phyloP scores from a whole-genome alignment of 139 green algal genomes.

The Chlorokybus atmophyticus region DNA sequence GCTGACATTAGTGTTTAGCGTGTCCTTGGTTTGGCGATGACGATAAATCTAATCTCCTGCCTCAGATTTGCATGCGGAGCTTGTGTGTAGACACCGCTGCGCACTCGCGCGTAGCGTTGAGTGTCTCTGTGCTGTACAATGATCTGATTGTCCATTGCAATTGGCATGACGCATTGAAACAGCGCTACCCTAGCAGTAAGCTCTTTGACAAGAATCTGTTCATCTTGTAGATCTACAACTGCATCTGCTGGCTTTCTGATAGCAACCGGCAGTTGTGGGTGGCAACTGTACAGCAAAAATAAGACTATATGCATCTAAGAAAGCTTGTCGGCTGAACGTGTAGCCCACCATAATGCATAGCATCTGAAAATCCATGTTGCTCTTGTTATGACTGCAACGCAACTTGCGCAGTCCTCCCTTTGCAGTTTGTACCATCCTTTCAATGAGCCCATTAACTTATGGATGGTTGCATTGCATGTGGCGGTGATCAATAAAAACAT shows the following conservation, averaged over 20 bases:
- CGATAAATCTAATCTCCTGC: slow-evolving; percentile 1
- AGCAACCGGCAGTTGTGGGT: background rate
- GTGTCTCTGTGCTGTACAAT: slow-evolving; percentile 1
- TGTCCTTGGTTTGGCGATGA: background rate
- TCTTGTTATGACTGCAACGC: background rate
- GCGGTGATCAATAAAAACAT: background rate
- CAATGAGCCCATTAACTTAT: background rate
- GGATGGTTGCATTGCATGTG: background rate
- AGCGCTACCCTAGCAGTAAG: background rate
- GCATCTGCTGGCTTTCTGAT: background rate
- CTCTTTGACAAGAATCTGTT: background rate
- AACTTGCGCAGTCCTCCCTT: too few relatives aligned
- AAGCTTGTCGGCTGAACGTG: slow-evolving; percentile 5
- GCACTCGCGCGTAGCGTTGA: background rate
- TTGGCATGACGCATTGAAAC: background rate
- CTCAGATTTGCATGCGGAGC: background rate
- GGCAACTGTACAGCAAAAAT: slow-evolving; percentile 1
- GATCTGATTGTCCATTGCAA: slow-evolving; percentile 1
- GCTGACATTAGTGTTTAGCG: too few relatives aligned
- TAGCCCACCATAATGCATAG: background rate
- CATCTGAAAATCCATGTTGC: background rate
- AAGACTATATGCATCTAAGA: background rate
- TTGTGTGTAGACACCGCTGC: background rate
- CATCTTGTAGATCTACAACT: background rate
- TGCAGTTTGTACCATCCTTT: too few relatives aligned